These are phyloP conservation scores for Potentilla sterilis DNA, from an alignment of 306 rosid species.

Conservation along the genomic window DNA sequence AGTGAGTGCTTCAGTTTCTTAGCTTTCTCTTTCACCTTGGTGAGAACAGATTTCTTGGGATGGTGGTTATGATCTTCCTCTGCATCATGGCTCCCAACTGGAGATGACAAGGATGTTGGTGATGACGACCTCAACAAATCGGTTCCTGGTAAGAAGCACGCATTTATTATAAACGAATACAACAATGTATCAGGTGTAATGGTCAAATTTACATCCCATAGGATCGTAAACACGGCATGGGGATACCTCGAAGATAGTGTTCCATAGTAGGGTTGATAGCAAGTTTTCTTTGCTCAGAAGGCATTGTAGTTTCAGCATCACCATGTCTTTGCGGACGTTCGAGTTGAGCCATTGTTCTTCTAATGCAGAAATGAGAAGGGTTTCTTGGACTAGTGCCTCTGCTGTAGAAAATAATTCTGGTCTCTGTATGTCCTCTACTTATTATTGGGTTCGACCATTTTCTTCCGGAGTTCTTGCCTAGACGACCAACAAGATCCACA, in stretches of 20 bases:
- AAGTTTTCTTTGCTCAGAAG: conserved; percentile 1
- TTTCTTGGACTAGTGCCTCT: conserved; percentile 13
- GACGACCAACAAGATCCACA: conserved; percentile 31
- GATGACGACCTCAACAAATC: conserved; percentile 42
- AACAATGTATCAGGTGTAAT: background rate
- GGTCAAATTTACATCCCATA: background rate
- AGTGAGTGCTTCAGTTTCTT: conserved; percentile 67
- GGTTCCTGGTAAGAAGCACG: conserved; percentile 30
- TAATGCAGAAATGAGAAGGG: conserved; percentile 10
- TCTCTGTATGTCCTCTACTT: conserved; percentile 22
- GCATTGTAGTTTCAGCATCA: conserved; percentile 24
- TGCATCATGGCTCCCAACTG: conserved; percentile 36
- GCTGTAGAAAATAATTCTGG: conserved; percentile 17
- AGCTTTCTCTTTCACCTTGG: conserved; percentile 90
- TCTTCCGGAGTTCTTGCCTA: conserved; percentile 40
- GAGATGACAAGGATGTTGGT: conserved; percentile 25
- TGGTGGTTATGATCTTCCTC: conserved; percentile 62
- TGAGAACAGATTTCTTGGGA: conserved; percentile 83
- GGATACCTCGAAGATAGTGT: conserved; percentile 72
- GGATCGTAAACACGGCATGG: background rate
- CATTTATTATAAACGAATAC: background rate
- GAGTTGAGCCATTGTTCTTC: conserved; percentile 56
- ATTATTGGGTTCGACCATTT: conserved; percentile 25
- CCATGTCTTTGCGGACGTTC: conserved; percentile 44
- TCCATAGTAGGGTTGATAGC: conserved; percentile 44